Conservation (phyloP, 2,329 filamentous ascomycete genomes). For the Eurotiales sp. region DNA sequence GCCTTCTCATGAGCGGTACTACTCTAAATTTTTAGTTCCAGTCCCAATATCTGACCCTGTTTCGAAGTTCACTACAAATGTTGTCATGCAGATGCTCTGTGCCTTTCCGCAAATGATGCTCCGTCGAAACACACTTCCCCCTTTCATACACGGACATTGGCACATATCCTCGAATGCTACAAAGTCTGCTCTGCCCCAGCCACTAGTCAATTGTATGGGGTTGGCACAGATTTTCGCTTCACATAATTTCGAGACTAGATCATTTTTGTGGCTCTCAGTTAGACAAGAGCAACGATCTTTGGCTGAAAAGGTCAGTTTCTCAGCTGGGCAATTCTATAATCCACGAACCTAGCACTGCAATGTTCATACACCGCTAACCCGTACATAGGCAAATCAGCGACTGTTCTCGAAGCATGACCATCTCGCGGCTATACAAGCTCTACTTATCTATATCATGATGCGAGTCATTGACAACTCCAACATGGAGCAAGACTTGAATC, state of each 20-base stretch:
- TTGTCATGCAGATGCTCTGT: conserved; percentile 6
- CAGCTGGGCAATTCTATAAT: background rate
- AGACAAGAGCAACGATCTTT: background rate
- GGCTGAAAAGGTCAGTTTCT: background rate
- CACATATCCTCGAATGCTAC: background rate
- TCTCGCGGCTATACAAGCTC: conserved; percentile 6
- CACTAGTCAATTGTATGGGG: conserved; percentile 5
- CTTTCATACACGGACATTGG: conserved; percentile 11
- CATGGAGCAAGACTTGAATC: background rate
- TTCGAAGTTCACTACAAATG: background rate
- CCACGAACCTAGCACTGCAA: too few relatives aligned
- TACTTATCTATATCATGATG: conserved; percentile 8
- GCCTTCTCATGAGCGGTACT: background rate
- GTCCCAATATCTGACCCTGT: conserved; percentile 6
- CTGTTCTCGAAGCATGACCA: background rate
- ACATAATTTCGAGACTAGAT: background rate
- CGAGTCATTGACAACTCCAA: conserved; percentile 4
- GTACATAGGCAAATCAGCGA: background rate
- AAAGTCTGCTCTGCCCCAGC: background rate
- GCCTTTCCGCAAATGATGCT: conserved; percentile 8
- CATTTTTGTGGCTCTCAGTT: background rate
- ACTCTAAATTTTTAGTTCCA: background rate
- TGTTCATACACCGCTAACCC: background rate
- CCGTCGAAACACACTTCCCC: conserved; percentile 1
- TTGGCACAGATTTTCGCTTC: conserved; percentile 8